These are phyloP conservation scores for Aureobasidium sp. DNA, from an alignment of 2,329 filamentous ascomycete species.

Conservation along the genomic window DNA sequence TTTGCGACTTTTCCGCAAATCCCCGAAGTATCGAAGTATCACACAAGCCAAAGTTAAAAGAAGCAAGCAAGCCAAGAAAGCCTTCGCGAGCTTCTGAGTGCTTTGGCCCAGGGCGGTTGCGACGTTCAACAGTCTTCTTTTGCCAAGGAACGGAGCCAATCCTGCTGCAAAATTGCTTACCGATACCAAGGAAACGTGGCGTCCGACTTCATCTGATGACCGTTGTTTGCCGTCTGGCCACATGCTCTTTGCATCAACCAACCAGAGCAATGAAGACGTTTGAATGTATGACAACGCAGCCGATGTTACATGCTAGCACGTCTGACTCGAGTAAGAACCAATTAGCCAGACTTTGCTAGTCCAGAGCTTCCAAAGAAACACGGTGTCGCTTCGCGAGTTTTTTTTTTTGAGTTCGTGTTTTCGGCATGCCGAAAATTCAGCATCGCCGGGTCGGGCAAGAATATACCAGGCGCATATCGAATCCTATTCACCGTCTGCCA, in stretches of 20 bases:
- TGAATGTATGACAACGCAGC: no score
- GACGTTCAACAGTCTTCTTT: background rate
- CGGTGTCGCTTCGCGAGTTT: background rate
- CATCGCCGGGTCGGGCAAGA: background rate
- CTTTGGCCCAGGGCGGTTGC: background rate
- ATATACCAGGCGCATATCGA: background rate
- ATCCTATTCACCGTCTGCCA: background rate
- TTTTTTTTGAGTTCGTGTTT: no score
- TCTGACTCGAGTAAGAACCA: background rate
- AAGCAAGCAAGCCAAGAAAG: conserved; percentile 8
- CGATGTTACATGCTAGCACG: no score
- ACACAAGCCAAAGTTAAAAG: conserved; percentile 5
- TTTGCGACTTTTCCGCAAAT: background rate
- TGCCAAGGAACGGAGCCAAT: conserved; percentile 2
- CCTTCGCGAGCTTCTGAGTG: conserved; percentile 8
- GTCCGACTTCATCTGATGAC: background rate
- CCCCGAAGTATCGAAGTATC: conserved; percentile 5
- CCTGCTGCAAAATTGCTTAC: conserved; percentile 9
- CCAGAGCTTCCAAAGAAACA: background rate
- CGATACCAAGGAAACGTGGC: conserved; percentile 10
- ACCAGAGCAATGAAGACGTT: background rate
- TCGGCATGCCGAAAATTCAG: conserved; percentile 8
- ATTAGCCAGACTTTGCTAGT: background rate
- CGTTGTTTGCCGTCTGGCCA: background rate
- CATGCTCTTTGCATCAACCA: background rate